Evolutionary conservation across 2,329 filamentous ascomycete species (phyloP), one percentile per base, ranked within the genome.

Genomic region (Eutypella sp.): DNA sequence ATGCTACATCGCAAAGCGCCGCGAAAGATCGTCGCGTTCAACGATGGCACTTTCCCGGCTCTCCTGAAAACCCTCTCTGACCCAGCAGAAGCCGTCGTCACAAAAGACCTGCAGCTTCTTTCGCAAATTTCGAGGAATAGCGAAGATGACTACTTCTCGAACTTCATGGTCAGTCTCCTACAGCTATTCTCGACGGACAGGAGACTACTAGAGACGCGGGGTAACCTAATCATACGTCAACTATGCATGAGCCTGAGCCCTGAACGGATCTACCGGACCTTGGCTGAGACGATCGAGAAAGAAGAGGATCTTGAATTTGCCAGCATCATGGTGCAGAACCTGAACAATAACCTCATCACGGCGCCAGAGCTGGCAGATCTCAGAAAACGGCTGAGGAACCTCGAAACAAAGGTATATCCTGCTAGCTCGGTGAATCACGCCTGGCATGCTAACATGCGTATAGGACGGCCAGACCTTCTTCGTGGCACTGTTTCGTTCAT

Each of bases 281-380:
- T 99, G 52, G 95, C 93, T 22, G 93, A 99, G 58, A 96, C 93
- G 56, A 87, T 99, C 9, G 93, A 97, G 66, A 95, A 91, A 61
- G 93, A 99, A 65, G 93, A 97, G 68, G 93, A 99, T 63, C 82
- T 99, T 36, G 95, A 99, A 64, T 99, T 99, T 67, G 92, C 93
- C 15, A 96, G 92, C 63, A 97, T 99, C 58, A 99, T 99, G 93
- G 90, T 99, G 24, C 93, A 99, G 65, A 97, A 97, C 59, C 76
- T 99, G 43, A 99, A 99, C 71, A 99, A 99, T 67, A 99, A 99
- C 59, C 82, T 99, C 45, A 96, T 99, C 54, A 99, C 95, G 2
- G 93, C 95, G 0, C 93, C 95, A 1, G 91, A 99, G 66, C 74
- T 99, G 24, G 83, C 89, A 1, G 95, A 97, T 57, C 75, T 99